phyloP scores from a whole-genome alignment of 2,329 filamentous ascomycete genomes.

The Tolypocladium amazonense region DNA sequence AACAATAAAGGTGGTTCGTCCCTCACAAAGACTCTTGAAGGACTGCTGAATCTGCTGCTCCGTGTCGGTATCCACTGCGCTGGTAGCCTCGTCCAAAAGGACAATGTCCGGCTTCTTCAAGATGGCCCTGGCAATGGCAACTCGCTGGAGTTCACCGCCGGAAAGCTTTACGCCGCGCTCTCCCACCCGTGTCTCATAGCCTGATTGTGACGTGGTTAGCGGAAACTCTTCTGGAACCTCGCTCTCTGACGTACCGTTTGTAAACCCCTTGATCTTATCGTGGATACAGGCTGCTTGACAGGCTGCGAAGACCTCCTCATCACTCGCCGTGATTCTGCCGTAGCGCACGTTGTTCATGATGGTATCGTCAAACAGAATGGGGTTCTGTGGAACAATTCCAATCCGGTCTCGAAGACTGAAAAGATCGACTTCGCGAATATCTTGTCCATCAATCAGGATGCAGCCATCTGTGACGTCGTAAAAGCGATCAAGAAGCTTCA shows the following conservation, averaged over 20 bases:
- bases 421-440: slow-evolving; percentile 43
- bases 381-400: slow-evolving; percentile 45
- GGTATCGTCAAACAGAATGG: slow-evolving; percentile 46
- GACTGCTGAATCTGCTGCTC: slow-evolving; percentile 57
- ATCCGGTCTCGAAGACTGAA: slow-evolving; percentile 41
- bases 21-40: slow-evolving; percentile 44
- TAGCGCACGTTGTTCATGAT: slow-evolving; percentile 51
- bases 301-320: slow-evolving; percentile 43
- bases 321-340: slow-evolving; percentile 40
- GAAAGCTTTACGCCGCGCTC: slow-evolving; percentile 49
- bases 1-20: slow-evolving; percentile 56
- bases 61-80: slow-evolving; percentile 61
- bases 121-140: slow-evolving; percentile 61
- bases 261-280: slow-evolving; percentile 45
- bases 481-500: slow-evolving; percentile 48
- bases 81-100: slow-evolving; percentile 70
- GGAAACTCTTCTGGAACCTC: not conserved
- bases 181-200: slow-evolving; percentile 39
- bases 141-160: slow-evolving; percentile 55
- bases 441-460: slow-evolving; percentile 45
- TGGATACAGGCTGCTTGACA: slow-evolving; percentile 47
- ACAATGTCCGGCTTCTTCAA: slow-evolving; percentile 66
- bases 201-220: slow-evolving; percentile 11
- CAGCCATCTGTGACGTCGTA: slow-evolving; percentile 44
- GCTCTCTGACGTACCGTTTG: slow-evolving; percentile 26